Base-by-base conservation (phyloP, 179 eudicot genomes). In the Gypsophila paniculata region DNA sequence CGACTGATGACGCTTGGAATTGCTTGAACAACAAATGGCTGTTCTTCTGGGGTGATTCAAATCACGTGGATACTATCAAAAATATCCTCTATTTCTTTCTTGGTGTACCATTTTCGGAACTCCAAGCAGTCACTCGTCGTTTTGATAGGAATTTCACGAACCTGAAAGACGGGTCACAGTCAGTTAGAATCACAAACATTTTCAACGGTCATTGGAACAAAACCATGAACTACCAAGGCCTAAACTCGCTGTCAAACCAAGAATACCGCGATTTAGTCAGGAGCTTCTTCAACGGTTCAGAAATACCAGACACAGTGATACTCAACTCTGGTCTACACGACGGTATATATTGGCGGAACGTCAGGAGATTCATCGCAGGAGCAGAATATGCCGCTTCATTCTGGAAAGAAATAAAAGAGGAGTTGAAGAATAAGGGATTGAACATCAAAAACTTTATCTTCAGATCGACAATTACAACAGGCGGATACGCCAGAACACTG, bases 31-130 rank as follows among this genome's bases (percentile, higher is more conserved):
- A 82, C 11, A 81, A 83, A 0, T 94, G 99, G 99, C 64, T 91
- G 17, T 90, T 94, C 83, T 89, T 89, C 63, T 94, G 99, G 99
- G 99, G 99, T 0, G 99, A 94, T 68, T 94, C 99, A 22, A 94
- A 94, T 66, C 99, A 94, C 74, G 90, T 92, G 55, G 99, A 94
- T 72, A 91, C 97, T 0, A 74, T 90, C 15, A 79, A 91, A 3
- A 94, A 94, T 76, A 82, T 94, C 19, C 81, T 94, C 23, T 74
- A 83, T 71, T 88, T 94, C 75, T 74, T 87, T 46, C 87, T 94
- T 60, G 85, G 72, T 11, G 79, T 86, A 42, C 72, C 69, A 8
- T 68, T 26, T 63, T 42, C 68, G 21, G 89, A 91, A 8, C 75
- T 91, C 17, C 52, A 59, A 6, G 74, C 18, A 8, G 89, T 93